Evolutionary conservation across 768 basidiomycete genomes (phyloP), one percentile per base, ranked within the genome.

Genomic region (Pisolithus marmoratus): DNA sequence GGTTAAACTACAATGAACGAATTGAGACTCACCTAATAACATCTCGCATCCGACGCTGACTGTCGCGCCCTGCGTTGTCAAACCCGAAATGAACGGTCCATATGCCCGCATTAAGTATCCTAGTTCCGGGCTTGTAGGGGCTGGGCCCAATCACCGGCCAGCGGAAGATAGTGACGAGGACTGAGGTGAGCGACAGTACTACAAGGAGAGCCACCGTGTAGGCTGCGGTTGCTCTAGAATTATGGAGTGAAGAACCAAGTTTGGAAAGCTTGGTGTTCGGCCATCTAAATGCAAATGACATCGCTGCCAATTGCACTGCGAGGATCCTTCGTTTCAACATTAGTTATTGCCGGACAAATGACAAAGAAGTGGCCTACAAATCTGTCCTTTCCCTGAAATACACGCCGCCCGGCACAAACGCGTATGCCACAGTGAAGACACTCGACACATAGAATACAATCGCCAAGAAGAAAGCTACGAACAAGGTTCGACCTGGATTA

Each of bases 81-180:
- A 84, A 72, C 0, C 93, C 93, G 63, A 95, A 95, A 65, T 95
- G 93, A 23, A 95, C 76, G 0, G 93, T 91, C 92, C 91, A 94
- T 26, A 94, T 90, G 3, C 88, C 92, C 5, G 87, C 84, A 19
- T 82, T 85, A 40, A 93, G 71, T n/a, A 88, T 75, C 27, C 87
- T 73, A 15, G 82, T 75, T 3, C 80, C 82, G 24, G 81, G 70
- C 49, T 82, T 82, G 67, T 81, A 83, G 3, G 88, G 84, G 23
- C 62, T 67, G 1, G 83, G 80, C 17, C 75, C 65, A 0, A 61
- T 50, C 2, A 65, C 63, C 0, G 87, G 85, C 58, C 79, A 73
- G 20, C 74, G 75, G 51, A 81, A 80, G 6, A 83, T 53, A 2
- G 84, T 79, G 15, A 74, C 71, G 11, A 82, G 63, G 24, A 84